These are phyloP conservation scores for Takashimella tepidaria DNA, from an alignment of 1,284 basidiomycete species.

Conservation along the genomic window DNA sequence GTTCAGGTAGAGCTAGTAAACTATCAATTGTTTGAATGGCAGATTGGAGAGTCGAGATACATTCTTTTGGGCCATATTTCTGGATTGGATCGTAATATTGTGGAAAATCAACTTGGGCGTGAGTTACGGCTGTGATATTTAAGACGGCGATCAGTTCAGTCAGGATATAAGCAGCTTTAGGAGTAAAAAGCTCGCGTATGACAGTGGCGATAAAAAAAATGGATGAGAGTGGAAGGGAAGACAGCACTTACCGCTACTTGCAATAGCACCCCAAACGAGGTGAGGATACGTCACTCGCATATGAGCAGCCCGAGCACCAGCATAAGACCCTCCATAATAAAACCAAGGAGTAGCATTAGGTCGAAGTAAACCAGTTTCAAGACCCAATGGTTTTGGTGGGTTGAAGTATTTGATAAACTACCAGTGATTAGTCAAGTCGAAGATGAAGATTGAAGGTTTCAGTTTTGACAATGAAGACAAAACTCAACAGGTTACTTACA, in stretches of 20 bases:
- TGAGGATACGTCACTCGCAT: slow-evolving; percentile 72
- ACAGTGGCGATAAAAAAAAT: neutral
- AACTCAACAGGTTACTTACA: slow-evolving; percentile 14
- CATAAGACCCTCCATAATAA: slow-evolving; percentile 79
- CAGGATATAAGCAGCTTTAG: slow-evolving; percentile 3
- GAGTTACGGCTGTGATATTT: slow-evolving; percentile 46
- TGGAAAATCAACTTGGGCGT: slow-evolving; percentile 53
- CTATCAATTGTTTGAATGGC: slow-evolving; percentile 61
- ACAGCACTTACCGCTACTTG: slow-evolving; percentile 61
- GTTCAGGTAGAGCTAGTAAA: slow-evolving; percentile 53
- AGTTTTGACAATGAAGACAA: too few species aligned
- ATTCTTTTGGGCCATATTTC: slow-evolving; percentile 63
- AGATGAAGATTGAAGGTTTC: slow-evolving; percentile 60
- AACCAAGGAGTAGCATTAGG: slow-evolving; percentile 69
- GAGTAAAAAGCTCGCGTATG: neutral
- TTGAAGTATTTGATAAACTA: slow-evolving; percentile 79
- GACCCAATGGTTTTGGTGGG: slow-evolving; percentile 47
- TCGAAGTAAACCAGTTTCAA: slow-evolving; percentile 53
- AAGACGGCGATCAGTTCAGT: too few species aligned
- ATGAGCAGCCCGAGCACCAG: slow-evolving; percentile 88
- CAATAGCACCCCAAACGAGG: slow-evolving; percentile 84
- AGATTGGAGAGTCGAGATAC: slow-evolving; percentile 64
- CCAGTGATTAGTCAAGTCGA: slow-evolving; percentile 59
- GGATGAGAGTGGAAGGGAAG: neutral
- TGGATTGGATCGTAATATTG: slow-evolving; percentile 82